These are phyloP conservation scores for Populus hybrid DNA, from an alignment of 441 rosid genomes.

Conservation along the genomic window DNA sequence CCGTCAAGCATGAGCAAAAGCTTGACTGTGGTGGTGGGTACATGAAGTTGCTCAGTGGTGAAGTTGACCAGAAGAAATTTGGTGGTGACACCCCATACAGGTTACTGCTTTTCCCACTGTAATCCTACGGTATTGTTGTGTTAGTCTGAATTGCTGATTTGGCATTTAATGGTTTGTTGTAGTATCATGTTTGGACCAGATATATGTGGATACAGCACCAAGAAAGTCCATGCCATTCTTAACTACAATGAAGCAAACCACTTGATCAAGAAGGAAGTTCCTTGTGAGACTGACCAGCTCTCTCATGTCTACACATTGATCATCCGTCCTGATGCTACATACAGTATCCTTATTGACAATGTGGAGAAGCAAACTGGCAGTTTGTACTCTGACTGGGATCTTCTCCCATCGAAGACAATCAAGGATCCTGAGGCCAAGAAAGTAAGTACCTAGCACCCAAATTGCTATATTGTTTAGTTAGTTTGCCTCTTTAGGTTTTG, in stretches of 20 bases:
- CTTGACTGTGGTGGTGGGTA: constrained; percentile 99
- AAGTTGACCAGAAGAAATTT: constrained; percentile 76
- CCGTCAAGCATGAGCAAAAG: constrained; percentile 93
- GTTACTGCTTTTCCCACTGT: constrained; percentile 22
- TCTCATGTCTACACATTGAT: constrained; percentile 86
- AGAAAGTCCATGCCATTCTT: constrained; percentile 95
- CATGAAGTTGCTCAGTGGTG: constrained; percentile 87
- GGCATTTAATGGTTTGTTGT: constrained; percentile 24
- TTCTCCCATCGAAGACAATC: constrained; percentile 82
- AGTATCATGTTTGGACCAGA: constrained; percentile 99
- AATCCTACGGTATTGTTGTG: background rate
- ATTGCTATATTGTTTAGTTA: background rate
- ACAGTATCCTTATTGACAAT: constrained; percentile 83
- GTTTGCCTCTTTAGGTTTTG: background rate
- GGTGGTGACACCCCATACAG: constrained; percentile 96
- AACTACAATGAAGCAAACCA: constrained; percentile 72
- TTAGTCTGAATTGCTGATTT: background rate
- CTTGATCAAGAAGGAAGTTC: constrained; percentile 93
- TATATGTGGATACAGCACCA: constrained; percentile 90
- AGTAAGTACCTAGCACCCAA: constrained; percentile 26
- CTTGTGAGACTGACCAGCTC: constrained; percentile 97
- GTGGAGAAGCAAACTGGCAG: constrained; percentile 93
- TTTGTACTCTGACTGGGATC: constrained; percentile 84
- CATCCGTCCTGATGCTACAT: constrained; percentile 88
- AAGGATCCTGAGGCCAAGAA: constrained; percentile 93